phyloP scores from a whole-genome alignment of 164 flowering plant species.

The Cinnamomum chago region DNA sequence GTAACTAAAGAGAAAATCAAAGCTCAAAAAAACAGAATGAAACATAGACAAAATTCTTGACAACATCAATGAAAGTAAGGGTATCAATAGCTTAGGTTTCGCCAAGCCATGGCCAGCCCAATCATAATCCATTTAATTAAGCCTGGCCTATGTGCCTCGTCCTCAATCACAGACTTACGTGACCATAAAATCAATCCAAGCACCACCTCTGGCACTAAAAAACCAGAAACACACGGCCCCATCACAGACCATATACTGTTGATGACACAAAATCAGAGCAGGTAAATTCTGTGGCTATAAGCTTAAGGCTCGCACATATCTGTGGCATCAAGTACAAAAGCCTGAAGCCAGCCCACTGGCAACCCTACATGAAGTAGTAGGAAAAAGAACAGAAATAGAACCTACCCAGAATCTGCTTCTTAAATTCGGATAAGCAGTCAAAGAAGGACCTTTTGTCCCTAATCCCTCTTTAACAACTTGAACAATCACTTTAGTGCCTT shows the following conservation, averaged over 20 bases:
- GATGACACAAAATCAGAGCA: too few species aligned
- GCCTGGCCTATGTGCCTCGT: not conserved
- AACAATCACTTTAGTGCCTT: constrained; percentile 85
- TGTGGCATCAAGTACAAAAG: not conserved
- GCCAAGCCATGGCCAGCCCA: not conserved
- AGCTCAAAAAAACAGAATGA: not conserved
- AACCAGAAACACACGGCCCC: too few species aligned
- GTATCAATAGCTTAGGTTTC: not conserved
- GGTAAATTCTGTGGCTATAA: not conserved
- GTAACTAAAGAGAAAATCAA: not conserved
- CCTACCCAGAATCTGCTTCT: constrained; percentile 97
- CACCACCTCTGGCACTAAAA: too few species aligned
- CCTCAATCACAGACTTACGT: not conserved
- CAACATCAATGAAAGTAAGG: not conserved
- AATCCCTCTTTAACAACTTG: constrained; percentile 97
- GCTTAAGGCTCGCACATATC: not conserved
- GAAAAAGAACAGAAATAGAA: constrained; percentile 7
- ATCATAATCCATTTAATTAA: too few species aligned
- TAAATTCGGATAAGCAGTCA: constrained; percentile 84
- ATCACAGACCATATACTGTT: too few species aligned
- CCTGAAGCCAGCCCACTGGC: not conserved
- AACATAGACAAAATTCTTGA: not conserved
- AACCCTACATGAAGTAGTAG: not conserved
- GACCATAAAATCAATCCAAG: not conserved
- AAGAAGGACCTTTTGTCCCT: constrained; percentile 91